These are phyloP conservation scores for Corylus avellana DNA, from an alignment of 306 rosid genomes.

Conservation along the genomic window DNA sequence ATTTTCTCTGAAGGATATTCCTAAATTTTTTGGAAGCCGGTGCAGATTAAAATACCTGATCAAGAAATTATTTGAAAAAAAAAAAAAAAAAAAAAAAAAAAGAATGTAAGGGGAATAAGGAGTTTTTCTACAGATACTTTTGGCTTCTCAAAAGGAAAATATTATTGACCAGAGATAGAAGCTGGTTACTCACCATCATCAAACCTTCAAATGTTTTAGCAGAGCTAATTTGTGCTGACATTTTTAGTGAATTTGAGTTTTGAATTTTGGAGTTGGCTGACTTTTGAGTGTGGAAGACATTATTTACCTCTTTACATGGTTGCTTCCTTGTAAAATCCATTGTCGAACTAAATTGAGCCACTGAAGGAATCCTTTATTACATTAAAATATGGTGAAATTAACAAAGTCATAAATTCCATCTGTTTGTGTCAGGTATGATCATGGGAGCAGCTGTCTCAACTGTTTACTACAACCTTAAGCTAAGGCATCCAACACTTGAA, in stretches of 20 bases:
- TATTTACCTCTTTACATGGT: not conserved
- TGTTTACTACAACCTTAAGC: slow-evolving; percentile 78
- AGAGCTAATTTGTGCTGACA: not conserved
- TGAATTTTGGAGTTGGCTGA: not conserved
- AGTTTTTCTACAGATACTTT: not conserved
- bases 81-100: not conserved
- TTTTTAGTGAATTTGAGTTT: too few species aligned
- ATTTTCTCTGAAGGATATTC: not conserved
- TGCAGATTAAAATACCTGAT: not conserved
- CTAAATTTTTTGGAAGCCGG: not conserved
- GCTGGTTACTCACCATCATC: not conserved
- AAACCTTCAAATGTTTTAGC: not conserved
- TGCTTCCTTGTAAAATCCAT: not conserved
- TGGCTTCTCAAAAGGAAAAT: not conserved
- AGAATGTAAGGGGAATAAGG: not conserved
- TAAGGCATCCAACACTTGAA: slow-evolving; percentile 71
- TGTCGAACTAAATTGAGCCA: not conserved
- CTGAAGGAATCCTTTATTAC: not conserved
- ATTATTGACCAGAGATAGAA: not conserved
- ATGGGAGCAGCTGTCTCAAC: slow-evolving; percentile 89
- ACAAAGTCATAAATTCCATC: not conserved
- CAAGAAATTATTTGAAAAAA: not conserved
- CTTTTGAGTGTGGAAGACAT: not conserved
- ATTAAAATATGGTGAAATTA: not conserved
- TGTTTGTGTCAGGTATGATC: slow-evolving; percentile 72